phyloP scores from a whole-genome alignment of 371 early-diverging fungal species.

The Mucor saturninus region DNA sequence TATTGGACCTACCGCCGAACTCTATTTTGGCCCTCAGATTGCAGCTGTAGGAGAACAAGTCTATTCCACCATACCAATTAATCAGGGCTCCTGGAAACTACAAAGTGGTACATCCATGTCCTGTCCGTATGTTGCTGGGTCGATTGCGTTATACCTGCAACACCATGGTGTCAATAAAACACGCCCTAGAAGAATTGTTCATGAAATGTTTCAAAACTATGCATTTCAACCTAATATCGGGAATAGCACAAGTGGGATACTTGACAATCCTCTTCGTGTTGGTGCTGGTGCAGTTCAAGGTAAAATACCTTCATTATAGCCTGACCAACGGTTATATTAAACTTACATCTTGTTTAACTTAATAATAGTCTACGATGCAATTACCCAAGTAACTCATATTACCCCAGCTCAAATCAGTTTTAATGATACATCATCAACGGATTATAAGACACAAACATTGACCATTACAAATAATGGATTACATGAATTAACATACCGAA shows the following conservation, averaged over 20 bases:
- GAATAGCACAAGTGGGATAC: not conserved
- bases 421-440: conserved; percentile 59
- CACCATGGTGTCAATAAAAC: conserved; percentile 31
- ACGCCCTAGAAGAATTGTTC: conserved; percentile 20
- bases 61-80: conserved; percentile 62
- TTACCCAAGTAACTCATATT: conserved; percentile 53
- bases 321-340: too few relatives aligned
- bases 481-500: too few relatives aligned
- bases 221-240: conserved; percentile 27
- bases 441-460: too few relatives aligned
- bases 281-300: conserved; percentile 77
- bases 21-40: conserved; percentile 57
- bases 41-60: conserved; percentile 71
- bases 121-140: conserved; percentile 75
- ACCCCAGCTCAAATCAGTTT: conserved; percentile 68
- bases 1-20: conserved; percentile 27
- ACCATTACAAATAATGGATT: too few relatives aligned
- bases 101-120: conserved; percentile 66
- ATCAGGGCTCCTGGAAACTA: conserved; percentile 51
- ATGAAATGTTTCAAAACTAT: conserved; percentile 56
- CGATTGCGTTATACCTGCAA: conserved; percentile 64
- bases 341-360: too few relatives aligned
- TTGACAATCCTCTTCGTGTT: conserved; percentile 50
- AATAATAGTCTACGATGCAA: conserved; percentile 52
- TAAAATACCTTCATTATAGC: too few relatives aligned